These are phyloP conservation scores for rapeseed (Brassica napus) DNA, from an alignment of 345 rosid species.

Conservation along the genomic window DNA sequence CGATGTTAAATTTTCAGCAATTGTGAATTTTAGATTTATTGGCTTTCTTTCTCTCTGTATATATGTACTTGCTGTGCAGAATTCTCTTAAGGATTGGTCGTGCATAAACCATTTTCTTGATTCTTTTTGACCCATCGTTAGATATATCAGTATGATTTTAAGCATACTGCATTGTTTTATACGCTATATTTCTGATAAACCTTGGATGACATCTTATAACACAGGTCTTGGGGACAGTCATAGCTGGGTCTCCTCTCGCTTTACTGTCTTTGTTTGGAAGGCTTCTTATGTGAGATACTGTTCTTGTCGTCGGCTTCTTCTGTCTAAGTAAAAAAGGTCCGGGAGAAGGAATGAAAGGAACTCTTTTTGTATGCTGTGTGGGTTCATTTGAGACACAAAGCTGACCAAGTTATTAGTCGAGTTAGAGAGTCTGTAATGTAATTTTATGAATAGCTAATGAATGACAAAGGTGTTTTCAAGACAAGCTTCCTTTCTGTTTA, in stretches of 20 bases:
- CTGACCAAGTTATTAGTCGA: background rate
- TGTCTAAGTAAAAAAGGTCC: background rate
- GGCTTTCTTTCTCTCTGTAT: background rate
- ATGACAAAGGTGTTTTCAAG: background rate
- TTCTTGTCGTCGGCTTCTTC: background rate
- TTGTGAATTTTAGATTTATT: background rate
- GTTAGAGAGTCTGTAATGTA: constrained; percentile 25
- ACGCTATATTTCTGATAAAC: background rate
- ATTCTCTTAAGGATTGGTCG: background rate
- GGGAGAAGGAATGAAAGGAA: background rate
- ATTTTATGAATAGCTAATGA: constrained; percentile 6
- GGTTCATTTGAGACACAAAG: constrained; percentile 17
- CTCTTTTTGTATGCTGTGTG: constrained; percentile 10
- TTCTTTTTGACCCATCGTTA: background rate
- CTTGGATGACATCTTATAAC: background rate
- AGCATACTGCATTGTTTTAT: background rate
- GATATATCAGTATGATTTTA: background rate
- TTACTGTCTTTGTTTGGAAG: background rate
- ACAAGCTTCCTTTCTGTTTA: background rate
- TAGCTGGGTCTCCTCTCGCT: background rate
- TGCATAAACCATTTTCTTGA: background rate
- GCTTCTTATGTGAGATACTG: background rate
- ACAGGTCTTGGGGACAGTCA: constrained; percentile 34
- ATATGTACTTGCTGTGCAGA: background rate
- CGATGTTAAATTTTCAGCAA: background rate